Percentiles rank a stretch among this genome's conserved stretches.
Evolutionary conservation across 2,329 filamentous ascomycete species (phyloP).

Genomic region (Fusarium dlaminii): DNA sequence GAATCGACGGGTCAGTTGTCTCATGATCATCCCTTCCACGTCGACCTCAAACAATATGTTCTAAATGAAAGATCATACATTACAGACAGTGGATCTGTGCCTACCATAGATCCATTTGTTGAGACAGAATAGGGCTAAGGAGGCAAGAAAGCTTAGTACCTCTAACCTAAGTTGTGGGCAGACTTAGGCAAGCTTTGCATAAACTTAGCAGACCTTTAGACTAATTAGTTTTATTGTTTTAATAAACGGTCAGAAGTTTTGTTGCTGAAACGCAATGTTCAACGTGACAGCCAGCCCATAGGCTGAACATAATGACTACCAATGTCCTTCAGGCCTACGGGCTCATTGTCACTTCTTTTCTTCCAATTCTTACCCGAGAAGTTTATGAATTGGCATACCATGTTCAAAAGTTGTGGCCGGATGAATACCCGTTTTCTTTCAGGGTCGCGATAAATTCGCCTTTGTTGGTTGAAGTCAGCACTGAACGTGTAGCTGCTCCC

Average conservation of each 20-base stretch:
- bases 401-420: not conserved
- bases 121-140: not conserved
- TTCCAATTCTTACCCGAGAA: rapidly evolving
- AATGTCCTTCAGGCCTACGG: not conserved
- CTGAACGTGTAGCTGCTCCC: not conserved
- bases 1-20: not conserved
- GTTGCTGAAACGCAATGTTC: too few relatives aligned
- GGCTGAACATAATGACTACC: not conserved
- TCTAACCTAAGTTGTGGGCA: too few relatives aligned
- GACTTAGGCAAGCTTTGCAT: too few relatives aligned
- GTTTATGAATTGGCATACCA: not conserved
- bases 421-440: not conserved
- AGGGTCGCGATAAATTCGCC: too few relatives aligned
- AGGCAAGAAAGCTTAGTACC: not conserved
- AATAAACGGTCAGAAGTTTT: too few relatives aligned
- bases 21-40: not conserved
- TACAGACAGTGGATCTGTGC: too few relatives aligned
- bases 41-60: too few relatives aligned
- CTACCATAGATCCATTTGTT: not conserved
- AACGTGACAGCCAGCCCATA: not conserved
- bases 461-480: not conserved
- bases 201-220: too few relatives aligned
- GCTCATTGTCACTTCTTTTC: rapidly evolving
- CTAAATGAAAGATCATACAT: too few relatives aligned
- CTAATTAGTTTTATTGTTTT: too few relatives aligned